These are phyloP conservation scores for Puccinia hordei DNA, from an alignment of 1,284 basidiomycete species.

Conservation along the genomic window DNA sequence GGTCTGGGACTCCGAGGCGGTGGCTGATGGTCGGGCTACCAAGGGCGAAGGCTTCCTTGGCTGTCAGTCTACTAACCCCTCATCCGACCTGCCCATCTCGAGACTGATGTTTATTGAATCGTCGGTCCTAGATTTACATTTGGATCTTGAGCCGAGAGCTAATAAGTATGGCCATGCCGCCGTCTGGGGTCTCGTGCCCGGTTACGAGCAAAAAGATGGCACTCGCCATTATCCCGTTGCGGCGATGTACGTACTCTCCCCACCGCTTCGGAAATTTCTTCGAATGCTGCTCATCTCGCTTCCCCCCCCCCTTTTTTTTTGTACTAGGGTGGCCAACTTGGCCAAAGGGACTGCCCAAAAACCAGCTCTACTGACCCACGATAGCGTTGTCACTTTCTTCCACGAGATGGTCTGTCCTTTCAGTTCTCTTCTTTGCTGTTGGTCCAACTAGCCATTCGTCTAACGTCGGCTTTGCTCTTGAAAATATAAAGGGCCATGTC, in stretches of 20 bases:
- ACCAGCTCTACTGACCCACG: conserved; percentile 78
- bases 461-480: conserved; percentile 27
- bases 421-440: conserved; percentile 61
- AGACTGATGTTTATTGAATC: too few species aligned
- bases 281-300: neutral
- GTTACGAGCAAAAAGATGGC: conserved; percentile 60
- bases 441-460: neutral
- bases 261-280: neutral
- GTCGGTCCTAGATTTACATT: conserved; percentile 66
- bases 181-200: conserved; percentile 69
- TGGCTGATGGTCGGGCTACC: conserved; percentile 23
- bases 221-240: conserved; percentile 71
- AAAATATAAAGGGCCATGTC: conserved; percentile 76
- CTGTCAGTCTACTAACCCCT: conserved; percentile 3
- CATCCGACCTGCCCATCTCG: neutral
- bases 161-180: conserved; percentile 83
- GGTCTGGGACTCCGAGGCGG: conserved; percentile 35
- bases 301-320: neutral
- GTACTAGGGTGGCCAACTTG: conserved; percentile 71
- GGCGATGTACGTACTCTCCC: conserved; percentile 65
- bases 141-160: conserved; percentile 77
- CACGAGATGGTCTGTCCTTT: conserved; percentile 61
- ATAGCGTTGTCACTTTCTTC: conserved; percentile 64
- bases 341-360: conserved; percentile 76
- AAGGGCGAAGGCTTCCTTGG: conserved; percentile 47